Percentiles rank a stretch among this genome's conserved stretches.
phyloP scores from a whole-genome alignment of 2,329 filamentous ascomycete species.

The Teratosphaeria nubilosa region DNA sequence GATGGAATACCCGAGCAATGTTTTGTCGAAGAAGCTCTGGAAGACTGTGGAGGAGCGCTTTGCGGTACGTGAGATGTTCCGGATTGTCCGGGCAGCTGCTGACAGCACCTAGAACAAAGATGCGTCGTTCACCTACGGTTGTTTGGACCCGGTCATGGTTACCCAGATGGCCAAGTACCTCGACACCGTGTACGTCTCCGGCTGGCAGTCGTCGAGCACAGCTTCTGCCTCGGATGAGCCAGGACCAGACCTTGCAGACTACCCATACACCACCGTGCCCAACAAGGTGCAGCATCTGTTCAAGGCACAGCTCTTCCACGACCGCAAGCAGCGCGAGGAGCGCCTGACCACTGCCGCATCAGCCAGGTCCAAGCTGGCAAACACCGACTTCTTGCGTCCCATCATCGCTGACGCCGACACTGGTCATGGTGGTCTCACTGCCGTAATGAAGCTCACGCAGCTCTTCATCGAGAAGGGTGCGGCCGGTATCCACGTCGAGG shows the following conservation, averaged over 20 bases:
- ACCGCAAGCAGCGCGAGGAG: slow-evolving; percentile 96
- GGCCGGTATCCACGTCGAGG: slow-evolving; percentile 96
- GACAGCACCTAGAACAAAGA: slow-evolving; percentile 53
- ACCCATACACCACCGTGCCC: slow-evolving; percentile 86
- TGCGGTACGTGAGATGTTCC: slow-evolving; percentile 45
- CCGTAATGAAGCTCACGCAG: slow-evolving; percentile 98
- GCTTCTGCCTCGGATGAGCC: slow-evolving; percentile 92
- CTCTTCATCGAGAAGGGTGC: slow-evolving; percentile 94
- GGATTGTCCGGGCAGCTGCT: neutral
- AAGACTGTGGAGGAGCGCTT: slow-evolving; percentile 77
- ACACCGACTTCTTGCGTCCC: slow-evolving; percentile 87
- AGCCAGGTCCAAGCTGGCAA: slow-evolving; percentile 61
- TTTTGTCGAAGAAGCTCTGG: slow-evolving; percentile 90
- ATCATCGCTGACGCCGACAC: slow-evolving; percentile 97
- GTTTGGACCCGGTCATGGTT: slow-evolving; percentile 94
- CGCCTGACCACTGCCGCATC: slow-evolving; percentile 66
- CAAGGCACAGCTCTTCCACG: slow-evolving; percentile 98
- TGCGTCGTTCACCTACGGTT: slow-evolving; percentile 91
- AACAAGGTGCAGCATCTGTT: slow-evolving; percentile 98
- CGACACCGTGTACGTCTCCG: slow-evolving; percentile 96
- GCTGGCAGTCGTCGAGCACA: slow-evolving; percentile 97
- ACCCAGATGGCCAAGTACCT: slow-evolving; percentile 99
- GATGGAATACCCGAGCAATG: slow-evolving; percentile 85
- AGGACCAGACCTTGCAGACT: slow-evolving; percentile 94
- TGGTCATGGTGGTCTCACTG: slow-evolving; percentile 92